phyloP scores from a whole-genome alignment of 768 basidiomycete genomes.

The Naganishia friedmannii region DNA sequence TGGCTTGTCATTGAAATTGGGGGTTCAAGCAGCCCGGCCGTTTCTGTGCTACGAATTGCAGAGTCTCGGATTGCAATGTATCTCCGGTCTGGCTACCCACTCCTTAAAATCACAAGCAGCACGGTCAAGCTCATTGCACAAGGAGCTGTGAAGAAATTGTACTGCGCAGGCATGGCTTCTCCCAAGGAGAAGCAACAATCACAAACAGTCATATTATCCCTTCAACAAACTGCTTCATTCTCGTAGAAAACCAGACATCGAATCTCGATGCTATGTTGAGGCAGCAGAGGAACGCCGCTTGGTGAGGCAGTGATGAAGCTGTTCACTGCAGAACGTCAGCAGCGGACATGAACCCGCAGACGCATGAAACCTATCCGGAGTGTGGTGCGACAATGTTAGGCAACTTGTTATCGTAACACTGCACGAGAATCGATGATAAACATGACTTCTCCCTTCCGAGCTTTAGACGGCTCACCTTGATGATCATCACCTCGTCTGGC shows the following conservation, averaged over 20 bases:
- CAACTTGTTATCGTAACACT: constrained; percentile 14
- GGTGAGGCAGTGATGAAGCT: neutral
- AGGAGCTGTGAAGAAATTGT: too few species aligned
- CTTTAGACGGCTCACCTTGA: constrained; percentile 11
- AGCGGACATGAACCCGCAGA: neutral
- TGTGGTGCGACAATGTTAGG: constrained; percentile 2
- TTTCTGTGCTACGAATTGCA: too few species aligned
- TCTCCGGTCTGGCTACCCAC: too few species aligned
- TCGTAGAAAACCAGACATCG: constrained; percentile 18
- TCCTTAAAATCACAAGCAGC: too few species aligned
- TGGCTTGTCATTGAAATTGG: too few species aligned
- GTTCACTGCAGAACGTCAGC: constrained; percentile 1
- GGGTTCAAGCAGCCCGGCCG: too few species aligned
- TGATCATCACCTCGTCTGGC: constrained; percentile 12
- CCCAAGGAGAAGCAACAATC: too few species aligned
- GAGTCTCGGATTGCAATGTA: too few species aligned
- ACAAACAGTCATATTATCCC: too few species aligned
- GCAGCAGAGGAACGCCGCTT: neutral
- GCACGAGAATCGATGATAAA: neutral
- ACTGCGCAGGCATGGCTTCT: too few species aligned
- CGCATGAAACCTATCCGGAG: neutral
- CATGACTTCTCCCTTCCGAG: constrained; percentile 12
- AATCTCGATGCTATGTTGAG: constrained; percentile 12
- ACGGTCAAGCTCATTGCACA: too few species aligned
- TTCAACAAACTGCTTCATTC: neutral